These are phyloP conservation scores for Plantago major DNA, from an alignment of 257 asterid genomes.

Conservation along the genomic window DNA sequence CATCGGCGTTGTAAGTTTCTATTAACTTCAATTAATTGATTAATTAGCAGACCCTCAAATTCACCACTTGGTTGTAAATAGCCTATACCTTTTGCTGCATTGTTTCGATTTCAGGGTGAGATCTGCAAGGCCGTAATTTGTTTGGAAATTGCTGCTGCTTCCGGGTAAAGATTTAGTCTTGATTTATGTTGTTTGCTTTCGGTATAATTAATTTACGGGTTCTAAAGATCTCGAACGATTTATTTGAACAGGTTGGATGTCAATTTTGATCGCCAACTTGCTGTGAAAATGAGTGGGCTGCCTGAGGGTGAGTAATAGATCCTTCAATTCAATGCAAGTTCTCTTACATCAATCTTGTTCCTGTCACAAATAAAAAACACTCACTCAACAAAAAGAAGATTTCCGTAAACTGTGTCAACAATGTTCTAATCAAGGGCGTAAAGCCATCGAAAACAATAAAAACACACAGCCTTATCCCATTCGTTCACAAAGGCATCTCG, in stretches of 20 bases:
- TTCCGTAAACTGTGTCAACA: too few relatives aligned
- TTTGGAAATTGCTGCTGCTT: slow-evolving; percentile 78
- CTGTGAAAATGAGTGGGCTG: slow-evolving; percentile 77
- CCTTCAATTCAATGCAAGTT: slow-evolving; percentile 89
- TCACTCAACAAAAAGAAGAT: too few relatives aligned
- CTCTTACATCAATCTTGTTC: too few relatives aligned
- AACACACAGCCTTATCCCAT: slow-evolving; percentile 84
- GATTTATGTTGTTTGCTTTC: too few relatives aligned
- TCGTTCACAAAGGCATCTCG: slow-evolving; percentile 63
- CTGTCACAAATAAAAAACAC: too few relatives aligned
- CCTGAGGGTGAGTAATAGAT: slow-evolving; percentile 84
- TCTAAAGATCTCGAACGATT: background rate
- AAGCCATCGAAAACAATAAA: too few relatives aligned
- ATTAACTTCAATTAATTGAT: background rate
- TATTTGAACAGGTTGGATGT: slow-evolving; percentile 53
- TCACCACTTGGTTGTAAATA: too few relatives aligned
- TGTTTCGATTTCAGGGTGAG: slow-evolving; percentile 63
- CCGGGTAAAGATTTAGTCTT: slow-evolving; percentile 48
- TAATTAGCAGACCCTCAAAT: too few relatives aligned
- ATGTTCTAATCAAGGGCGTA: too few relatives aligned
- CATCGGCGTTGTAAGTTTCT: slow-evolving; percentile 68
- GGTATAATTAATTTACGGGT: background rate
- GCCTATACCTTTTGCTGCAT: background rate
- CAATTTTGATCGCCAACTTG: slow-evolving; percentile 68
- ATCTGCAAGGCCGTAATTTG: slow-evolving; percentile 92